Base-by-base conservation (phyloP, 768 basidiomycete species). In the Serendipita sp. region DNA sequence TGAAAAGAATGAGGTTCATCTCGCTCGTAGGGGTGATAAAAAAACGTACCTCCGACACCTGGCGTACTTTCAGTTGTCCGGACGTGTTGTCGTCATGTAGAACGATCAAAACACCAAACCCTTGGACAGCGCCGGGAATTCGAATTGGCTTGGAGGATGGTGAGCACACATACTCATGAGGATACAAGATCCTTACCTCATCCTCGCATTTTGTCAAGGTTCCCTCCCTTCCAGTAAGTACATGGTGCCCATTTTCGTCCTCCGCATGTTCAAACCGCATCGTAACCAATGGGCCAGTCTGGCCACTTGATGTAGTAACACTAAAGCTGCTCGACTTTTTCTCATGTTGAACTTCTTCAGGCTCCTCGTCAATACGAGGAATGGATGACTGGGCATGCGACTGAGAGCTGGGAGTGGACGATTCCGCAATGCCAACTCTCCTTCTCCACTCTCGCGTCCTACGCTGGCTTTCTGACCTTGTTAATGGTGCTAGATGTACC, bases 121-220 rank as follows among this genome's bases (percentile, higher is more conserved):
- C 83, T 74, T 92, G 90, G 1, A 90, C 79, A 1, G 88, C 83
- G 2, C 89, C 89, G 13, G 88, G 90, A 0, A 84, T 82, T 0
- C 83, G 81, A 53, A 92, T 92, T 0, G 89, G 90, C 84, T 86
- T 61, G 4, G 45, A 41, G 48, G 31, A 9, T 22, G 28, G n/a
- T 34, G 11, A 62, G 48, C 56, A 51, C 16, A 28, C 22, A 11
- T 62, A 13, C 20, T 63, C 17, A 7, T 34, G 24, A 44, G 30
- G 16, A 16, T 42, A 60, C 5, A 24, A 42, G 50, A 33, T 16
- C 66, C 67, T 51, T 53, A 82, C 85, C 78, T 90, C 88, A 68
- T 90, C 88, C 70, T 90, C 88, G 67, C 88, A 90, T 62, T 74
- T 75, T 48, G 77, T 71, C 22, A 90, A 68, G 30, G 77, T 74